Evolutionary conservation across 208 protist genomes (phyloP), one percentile per base, ranked within the genome.

Genomic region (Acanthamoeba rhysodes): DNA sequence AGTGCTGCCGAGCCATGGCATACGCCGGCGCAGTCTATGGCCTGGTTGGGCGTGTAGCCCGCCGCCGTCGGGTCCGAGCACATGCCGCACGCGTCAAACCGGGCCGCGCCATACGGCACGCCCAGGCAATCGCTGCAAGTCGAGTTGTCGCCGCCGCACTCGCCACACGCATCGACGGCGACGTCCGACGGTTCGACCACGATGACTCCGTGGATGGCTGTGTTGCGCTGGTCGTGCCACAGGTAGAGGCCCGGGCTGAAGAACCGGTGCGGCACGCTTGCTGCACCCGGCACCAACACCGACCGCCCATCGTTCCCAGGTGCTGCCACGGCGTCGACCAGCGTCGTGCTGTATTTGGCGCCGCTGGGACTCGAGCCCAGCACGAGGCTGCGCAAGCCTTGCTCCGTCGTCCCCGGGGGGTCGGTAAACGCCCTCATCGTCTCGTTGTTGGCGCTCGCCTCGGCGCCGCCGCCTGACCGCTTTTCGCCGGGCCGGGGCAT

Each of bases 141-240:
- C 78, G 78, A 27, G 24, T 22, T 22, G 48, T 87, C 32, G 78
- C 78, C 78, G 32, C 78, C 78, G 78, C 78, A 87, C 45, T 59
- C 78, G 78, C 34, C 34, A 20, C 78, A 87, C 14, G 24, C 27
- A 2, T 87, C 37, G n/a, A n/a, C n/a, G n/a, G n/a, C n/a, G n/a
- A n/a, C n/a, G n/a, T n/a, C n/a, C n/a, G n/a, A n/a, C n/a, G n/a
- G n/a, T n/a, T n/a, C n/a, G n/a, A n/a, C n/a, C n/a, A n/a, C n/a
- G n/a, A n/a, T n/a, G n/a, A n/a, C n/a, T n/a, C n/a, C n/a, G n/a
- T n/a, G n/a, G n/a, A n/a, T n/a, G n/a, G n/a, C n/a, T n/a, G n/a
- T n/a, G n/a, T n/a, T n/a, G n/a, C n/a, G n/a, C n/a, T 4, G 14
- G 72, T 80, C 72, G 72, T 80, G 72, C 72, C 72, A 80, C 20